Percentiles rank a stretch among this genome's conserved stretches.
Conservation (phyloP, 2,329 filamentous ascomycete species). For the Monilinia fructigena region DNA sequence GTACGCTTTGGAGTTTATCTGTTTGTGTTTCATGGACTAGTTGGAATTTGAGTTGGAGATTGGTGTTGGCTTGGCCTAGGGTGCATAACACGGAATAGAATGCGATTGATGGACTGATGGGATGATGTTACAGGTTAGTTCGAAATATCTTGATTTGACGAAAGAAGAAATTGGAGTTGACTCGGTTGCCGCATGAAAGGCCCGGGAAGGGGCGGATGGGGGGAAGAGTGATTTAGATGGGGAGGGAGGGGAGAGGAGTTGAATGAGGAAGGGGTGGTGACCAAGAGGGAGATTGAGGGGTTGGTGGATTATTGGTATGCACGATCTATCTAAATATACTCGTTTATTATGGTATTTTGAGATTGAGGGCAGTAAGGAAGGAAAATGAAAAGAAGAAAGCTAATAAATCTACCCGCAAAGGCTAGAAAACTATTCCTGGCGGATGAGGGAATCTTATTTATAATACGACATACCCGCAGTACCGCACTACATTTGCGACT, state of each 20-base stretch:
- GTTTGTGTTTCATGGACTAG: no score
- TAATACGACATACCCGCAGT: slow-evolving; percentile 62
- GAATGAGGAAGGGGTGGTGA: slow-evolving; percentile 51
- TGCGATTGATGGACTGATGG: slow-evolving; percentile 3
- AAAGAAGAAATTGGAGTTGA: slow-evolving; percentile 65
- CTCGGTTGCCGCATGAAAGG: slow-evolving; percentile 59
- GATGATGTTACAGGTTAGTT: slow-evolving; percentile 53
- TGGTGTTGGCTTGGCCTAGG: background rate
- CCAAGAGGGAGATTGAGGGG: slow-evolving; percentile 61
- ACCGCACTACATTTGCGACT: slow-evolving; percentile 48
- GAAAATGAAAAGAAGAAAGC: background rate
- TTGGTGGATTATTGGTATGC: slow-evolving; percentile 64
- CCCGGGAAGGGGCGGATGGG: background rate
- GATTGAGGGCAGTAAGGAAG: background rate
- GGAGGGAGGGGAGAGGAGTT: slow-evolving; percentile 5
- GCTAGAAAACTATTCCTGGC: slow-evolving; percentile 67
- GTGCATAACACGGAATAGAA: background rate
- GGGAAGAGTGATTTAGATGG: background rate
- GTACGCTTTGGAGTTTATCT: background rate
- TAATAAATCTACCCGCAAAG: slow-evolving; percentile 41
- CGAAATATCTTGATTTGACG: slow-evolving; percentile 65
- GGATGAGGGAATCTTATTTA: slow-evolving; percentile 55
- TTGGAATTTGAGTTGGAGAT: background rate
- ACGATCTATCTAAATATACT: background rate
- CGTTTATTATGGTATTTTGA: background rate